A percentile compares a stretch with the other conserved stretches of the same genome.
phyloP scores from a whole-genome alignment of 257 asterid genomes.

The Nicotiana sylvestris region DNA sequence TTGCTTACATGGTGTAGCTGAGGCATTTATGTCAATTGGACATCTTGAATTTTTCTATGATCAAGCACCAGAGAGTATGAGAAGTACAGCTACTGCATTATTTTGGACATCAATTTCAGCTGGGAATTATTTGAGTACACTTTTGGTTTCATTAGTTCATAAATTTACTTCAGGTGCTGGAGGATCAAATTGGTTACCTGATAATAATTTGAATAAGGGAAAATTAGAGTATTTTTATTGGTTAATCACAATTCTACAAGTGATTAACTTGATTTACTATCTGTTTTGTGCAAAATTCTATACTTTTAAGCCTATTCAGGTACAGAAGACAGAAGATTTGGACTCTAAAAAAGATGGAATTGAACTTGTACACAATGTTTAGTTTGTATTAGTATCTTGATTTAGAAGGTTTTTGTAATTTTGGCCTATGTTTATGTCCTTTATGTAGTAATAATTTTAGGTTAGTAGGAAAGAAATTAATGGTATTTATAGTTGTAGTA shows the following conservation, averaged over 20 bases:
- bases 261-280: constrained; percentile 59
- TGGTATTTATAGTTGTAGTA: background rate
- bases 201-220: constrained; percentile 55
- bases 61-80: constrained; percentile 91
- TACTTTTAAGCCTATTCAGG: constrained; percentile 61
- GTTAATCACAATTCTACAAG: constrained; percentile 66
- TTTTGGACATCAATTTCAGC: constrained; percentile 78
- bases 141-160: constrained; percentile 59
- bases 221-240: constrained; percentile 79
- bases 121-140: constrained; percentile 65
- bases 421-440: background rate
- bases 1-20: constrained; percentile 72
- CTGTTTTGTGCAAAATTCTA: constrained; percentile 66
- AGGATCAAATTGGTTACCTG: constrained; percentile 86
- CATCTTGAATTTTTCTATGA: constrained; percentile 81
- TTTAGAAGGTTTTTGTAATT: background rate
- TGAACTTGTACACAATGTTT: constrained; percentile 39
- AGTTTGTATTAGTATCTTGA: background rate
- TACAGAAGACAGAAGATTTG: constrained; percentile 12
- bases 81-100: constrained; percentile 68
- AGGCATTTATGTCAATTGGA: constrained; percentile 82
- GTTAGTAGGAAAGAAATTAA: background rate
- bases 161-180: constrained; percentile 34
- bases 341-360: constrained; percentile 21
- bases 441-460: background rate